Base-by-base conservation (phyloP, 805 yeast species). In the Saccharomycopsis sp. region DNA sequence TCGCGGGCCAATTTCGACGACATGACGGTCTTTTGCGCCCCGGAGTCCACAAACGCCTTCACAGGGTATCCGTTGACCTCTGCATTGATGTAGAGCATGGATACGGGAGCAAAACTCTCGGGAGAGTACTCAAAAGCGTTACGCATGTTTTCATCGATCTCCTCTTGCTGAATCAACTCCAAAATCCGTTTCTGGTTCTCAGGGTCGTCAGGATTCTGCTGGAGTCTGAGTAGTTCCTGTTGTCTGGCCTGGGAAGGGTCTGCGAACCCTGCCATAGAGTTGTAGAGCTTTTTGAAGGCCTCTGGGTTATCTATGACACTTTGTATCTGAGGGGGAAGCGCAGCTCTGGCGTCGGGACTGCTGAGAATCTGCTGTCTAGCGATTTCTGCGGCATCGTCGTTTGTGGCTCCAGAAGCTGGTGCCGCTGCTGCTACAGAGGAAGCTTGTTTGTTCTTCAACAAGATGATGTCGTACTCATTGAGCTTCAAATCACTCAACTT, bases 41-140 rank as follows among this genome's bases (percentile, higher is more conserved):
- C 99, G 0, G 97, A 83, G 69, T 94, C 99, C 3, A 94, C 96
- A 74, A 94, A 90, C 0, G 98, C 98, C 68, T 89, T 89, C 2
- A 91, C 86, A 21, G 85, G 83, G 51, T 78, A 76, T 1, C 94
- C 92, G 66, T 94, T 91, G 41, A 92, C 85, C 63, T 82, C 85
- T 47, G 90, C 77, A 57, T 83, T 77, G 15, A 94, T 83, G 70
- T 85, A 92, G 46, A 94, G 77, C 97, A 94, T 91, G 34, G 81
- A 80, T 2, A 92, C 95, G 0, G 79, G 71, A 0, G 91, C 85
- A 72, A 94, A 94, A 41, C 88, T 79, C 69, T 94, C 99, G 0
- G 99, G 99, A 2, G 92, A 82, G 55, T 85, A 83, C 59, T 91
- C 97, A 68, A 84, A 77, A 0, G 99, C 98, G 62, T 82, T 76